Evolutionary conservation across 805 yeast species (phyloP).

Genomic region (Candida railenensis): DNA sequence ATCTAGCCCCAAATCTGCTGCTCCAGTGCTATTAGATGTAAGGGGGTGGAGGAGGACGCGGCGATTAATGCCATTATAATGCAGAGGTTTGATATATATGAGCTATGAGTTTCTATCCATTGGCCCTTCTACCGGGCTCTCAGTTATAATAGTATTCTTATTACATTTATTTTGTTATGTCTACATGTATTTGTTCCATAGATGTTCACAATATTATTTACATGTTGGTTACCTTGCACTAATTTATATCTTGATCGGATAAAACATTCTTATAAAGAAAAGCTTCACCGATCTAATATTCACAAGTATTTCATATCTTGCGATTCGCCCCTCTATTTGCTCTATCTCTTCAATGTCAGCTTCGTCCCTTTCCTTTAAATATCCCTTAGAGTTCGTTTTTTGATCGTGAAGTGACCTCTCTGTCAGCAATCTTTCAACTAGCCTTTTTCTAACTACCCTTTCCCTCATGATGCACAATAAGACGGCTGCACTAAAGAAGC

Average conservation of each 20-base stretch:
- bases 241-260: slow-evolving; percentile 4
- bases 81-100: too few species aligned
- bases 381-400: slow-evolving; percentile 7
- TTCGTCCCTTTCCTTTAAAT: slow-evolving; percentile 9
- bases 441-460: slow-evolving; percentile 44
- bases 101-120: too few species aligned
- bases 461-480: slow-evolving; percentile 51
- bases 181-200: too few species aligned
- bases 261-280: slow-evolving; percentile 19
- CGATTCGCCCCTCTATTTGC: neutral
- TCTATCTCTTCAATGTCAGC: neutral
- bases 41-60: too few species aligned
- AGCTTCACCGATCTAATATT: neutral
- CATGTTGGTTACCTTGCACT: too few species aligned
- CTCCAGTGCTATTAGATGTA: too few species aligned
- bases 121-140: too few species aligned
- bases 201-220: too few species aligned
- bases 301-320: slow-evolving; percentile 8
- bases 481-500: slow-evolving; percentile 43
- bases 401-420: slow-evolving; percentile 1
- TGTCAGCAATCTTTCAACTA: slow-evolving; percentile 19
- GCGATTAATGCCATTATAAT: too few species aligned
- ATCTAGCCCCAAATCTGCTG: too few species aligned
- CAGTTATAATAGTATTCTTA: too few species aligned
- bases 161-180: too few species aligned